Percentiles rank a stretch among this genome's conserved stretches.
Conservation (phyloP, 2,329 filamentous ascomycete genomes). For the Pezicula neosporulosa region DNA sequence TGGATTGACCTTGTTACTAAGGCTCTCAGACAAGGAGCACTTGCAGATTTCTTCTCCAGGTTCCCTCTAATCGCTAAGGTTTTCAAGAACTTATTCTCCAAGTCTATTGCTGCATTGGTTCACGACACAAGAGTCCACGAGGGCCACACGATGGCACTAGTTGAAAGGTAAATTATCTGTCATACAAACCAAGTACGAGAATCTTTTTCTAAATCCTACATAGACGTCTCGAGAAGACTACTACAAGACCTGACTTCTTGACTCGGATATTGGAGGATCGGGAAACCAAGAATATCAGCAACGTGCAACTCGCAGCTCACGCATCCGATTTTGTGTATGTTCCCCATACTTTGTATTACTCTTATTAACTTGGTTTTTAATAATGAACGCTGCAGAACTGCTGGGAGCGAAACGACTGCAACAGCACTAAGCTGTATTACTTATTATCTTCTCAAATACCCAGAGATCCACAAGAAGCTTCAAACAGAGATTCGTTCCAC, state of each 20-base stretch:
- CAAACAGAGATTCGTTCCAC: conserved; percentile 50
- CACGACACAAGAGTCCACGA: background rate
- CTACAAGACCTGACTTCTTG: conserved; percentile 4
- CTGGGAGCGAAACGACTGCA: conserved; percentile 29
- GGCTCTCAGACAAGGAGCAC: too few species aligned
- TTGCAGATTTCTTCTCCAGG: too few species aligned
- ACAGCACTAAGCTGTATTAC: conserved; percentile 21
- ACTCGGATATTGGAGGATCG: background rate
- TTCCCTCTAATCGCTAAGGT: background rate
- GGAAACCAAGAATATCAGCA: background rate
- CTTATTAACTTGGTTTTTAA: background rate
- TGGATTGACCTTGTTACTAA: background rate
- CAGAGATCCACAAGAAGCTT: conserved; percentile 51
- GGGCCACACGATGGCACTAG: background rate
- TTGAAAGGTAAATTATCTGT: background rate
- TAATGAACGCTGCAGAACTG: background rate
- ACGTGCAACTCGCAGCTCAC: conserved; percentile 21
- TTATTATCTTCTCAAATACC: conserved; percentile 52
- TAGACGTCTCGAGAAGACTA: background rate
- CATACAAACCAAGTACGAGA: too few species aligned
- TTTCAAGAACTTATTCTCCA: background rate
- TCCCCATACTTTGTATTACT: background rate
- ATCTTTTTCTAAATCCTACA: too few species aligned
- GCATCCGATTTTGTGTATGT: conserved; percentile 21
- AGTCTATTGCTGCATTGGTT: too few species aligned